phyloP scores from a whole-genome alignment of 1,284 basidiomycete species.

The Peniophora sp. region DNA sequence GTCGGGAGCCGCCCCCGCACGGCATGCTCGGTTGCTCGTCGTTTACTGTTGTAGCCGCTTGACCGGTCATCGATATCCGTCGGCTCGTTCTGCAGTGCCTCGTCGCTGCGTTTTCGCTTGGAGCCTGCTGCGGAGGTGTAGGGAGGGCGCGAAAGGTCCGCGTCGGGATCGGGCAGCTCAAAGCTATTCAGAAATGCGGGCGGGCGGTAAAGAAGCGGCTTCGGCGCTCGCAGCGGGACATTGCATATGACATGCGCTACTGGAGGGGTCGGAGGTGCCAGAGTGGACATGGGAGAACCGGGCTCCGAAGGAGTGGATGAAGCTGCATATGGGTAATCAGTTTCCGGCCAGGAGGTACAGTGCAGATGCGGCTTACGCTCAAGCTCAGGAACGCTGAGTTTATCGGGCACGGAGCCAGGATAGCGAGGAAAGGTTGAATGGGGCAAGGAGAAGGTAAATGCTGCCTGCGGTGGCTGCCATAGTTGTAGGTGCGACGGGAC shows the following conservation, averaged over 20 bases:
- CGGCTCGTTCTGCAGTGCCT: constrained; percentile 6
- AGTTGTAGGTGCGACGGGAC: background rate
- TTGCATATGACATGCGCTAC: constrained; percentile 46
- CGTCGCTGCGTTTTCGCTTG: constrained; percentile 45
- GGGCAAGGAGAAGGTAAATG: constrained; percentile 2
- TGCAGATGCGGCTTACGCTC: constrained; percentile 7
- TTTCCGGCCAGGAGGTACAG: constrained; percentile 15
- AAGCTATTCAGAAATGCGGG: constrained; percentile 53
- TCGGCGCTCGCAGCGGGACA: constrained; percentile 56
- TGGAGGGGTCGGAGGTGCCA: constrained; percentile 16
- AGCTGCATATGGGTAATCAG: constrained; percentile 18
- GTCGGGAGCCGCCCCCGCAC: constrained; percentile 1
- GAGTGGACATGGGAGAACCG: constrained; percentile 15
- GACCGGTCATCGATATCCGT: too few relatives aligned
- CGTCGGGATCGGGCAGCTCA: constrained; percentile 58
- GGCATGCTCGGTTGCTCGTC: constrained; percentile 9
- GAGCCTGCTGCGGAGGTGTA: constrained; percentile 40
- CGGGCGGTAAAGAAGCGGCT: constrained; percentile 60
- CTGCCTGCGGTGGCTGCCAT: background rate
- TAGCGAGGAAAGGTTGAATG: constrained; percentile 3
- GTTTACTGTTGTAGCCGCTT: constrained; percentile 8
- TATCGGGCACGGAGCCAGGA: constrained; percentile 11
- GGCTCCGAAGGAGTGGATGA: constrained; percentile 37
- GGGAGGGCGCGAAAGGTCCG: constrained; percentile 61
- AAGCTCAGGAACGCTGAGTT: constrained; percentile 9